Evolutionary conservation across 2,329 filamentous ascomycete species (phyloP).

Genomic region (Calonectria fujianensis): DNA sequence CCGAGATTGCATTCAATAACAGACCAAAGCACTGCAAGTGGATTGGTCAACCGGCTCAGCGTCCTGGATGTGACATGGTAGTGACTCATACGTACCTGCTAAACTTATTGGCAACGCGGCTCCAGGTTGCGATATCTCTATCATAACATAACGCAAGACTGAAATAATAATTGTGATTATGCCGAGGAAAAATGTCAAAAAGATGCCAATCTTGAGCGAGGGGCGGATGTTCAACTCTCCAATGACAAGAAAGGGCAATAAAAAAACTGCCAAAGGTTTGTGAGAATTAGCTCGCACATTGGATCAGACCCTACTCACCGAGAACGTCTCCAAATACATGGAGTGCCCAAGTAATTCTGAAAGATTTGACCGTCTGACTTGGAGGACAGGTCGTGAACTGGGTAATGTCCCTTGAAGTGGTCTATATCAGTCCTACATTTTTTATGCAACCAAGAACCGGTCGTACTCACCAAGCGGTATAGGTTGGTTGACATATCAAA

Average conservation of each 20-base stretch:
- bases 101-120: constrained; percentile 44
- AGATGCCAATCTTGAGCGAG: constrained; percentile 43
- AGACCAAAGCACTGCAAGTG: constrained; percentile 45
- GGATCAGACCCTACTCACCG: neutral
- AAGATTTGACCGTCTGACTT: neutral
- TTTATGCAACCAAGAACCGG: neutral
- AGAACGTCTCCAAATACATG: constrained; percentile 3
- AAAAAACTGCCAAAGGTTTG: constrained; percentile 21
- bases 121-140: constrained; percentile 28
- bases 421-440: neutral
- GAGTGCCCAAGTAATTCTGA: neutral
- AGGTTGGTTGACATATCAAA: neutral
- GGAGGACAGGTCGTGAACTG: neutral
- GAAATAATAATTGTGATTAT: constrained; percentile 46
- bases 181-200: constrained; percentile 44
- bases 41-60: neutral
- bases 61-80: no score
- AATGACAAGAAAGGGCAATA: constrained; percentile 15
- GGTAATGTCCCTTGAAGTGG: neutral
- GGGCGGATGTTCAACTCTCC: constrained; percentile 44
- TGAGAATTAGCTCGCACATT: no score
- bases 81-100: constrained; percentile 31
- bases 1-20: constrained; percentile 43
- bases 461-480: neutral
- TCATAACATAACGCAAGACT: constrained; percentile 43